These are phyloP conservation scores for Leccinum boreale DNA, from an alignment of 768 basidiomycete genomes.

Conservation along the genomic window DNA sequence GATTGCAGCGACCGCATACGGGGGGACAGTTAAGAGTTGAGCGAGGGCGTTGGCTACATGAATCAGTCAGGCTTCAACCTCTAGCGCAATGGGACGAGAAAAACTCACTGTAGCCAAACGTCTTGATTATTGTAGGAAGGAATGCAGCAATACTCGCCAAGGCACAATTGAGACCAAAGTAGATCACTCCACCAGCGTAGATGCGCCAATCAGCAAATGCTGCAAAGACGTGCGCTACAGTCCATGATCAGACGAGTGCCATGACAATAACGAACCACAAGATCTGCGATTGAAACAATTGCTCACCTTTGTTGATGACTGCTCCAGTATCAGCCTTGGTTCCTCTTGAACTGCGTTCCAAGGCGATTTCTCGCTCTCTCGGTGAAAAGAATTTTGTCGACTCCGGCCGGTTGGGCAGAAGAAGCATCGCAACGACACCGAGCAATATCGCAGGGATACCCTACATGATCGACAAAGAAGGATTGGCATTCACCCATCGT, in stretches of 20 bases:
- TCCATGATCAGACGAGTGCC: conserved; percentile 1
- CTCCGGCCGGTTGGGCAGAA: conserved; percentile 71
- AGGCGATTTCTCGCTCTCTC: conserved; percentile 54
- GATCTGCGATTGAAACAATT: neutral
- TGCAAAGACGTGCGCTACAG: conserved; percentile 53
- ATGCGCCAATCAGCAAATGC: conserved; percentile 76
- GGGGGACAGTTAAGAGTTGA: conserved; percentile 77
- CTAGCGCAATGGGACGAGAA: neutral
- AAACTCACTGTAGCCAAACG: conserved; percentile 65
- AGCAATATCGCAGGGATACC: conserved; percentile 67
- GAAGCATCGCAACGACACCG: conserved; percentile 51
- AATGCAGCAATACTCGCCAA: conserved; percentile 81
- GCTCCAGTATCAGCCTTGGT: conserved; percentile 65
- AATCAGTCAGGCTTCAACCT: neutral
- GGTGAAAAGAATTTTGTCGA: conserved; percentile 55
- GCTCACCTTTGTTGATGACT: conserved; percentile 57
- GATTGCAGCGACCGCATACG: conserved; percentile 71
- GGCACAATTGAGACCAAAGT: conserved; percentile 75
- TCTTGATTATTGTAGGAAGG: conserved; percentile 76
- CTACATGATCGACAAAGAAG: conserved; percentile 28
- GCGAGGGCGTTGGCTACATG: conserved; percentile 31
- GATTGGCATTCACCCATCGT: neutral
- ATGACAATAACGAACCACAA: neutral
- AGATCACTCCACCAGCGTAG: conserved; percentile 63
- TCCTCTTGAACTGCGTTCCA: conserved; percentile 65